phyloP scores from a whole-genome alignment of 164 flowering plant species.

The Vitis rupestris region DNA sequence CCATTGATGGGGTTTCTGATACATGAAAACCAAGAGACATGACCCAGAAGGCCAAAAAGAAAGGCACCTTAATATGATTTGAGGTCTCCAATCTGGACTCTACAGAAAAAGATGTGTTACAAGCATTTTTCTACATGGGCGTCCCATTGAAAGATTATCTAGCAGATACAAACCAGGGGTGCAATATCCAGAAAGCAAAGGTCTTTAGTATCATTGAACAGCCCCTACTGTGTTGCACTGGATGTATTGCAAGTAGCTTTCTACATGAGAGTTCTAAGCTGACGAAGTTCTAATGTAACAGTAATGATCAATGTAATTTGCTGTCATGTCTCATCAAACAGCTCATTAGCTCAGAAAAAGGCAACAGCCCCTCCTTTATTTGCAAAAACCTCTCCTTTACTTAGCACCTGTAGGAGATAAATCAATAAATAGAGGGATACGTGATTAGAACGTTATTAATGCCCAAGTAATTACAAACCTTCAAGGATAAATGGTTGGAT shows the following conservation, averaged over 20 bases:
- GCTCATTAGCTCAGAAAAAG: constrained; percentile 16
- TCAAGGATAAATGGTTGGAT: constrained; percentile 55
- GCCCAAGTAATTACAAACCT: constrained; percentile 56
- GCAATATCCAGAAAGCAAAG: neutral
- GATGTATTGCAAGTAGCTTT: neutral
- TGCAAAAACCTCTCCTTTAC: constrained; percentile 35
- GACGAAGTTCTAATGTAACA: neutral
- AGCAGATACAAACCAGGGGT: neutral
- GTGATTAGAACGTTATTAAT: constrained; percentile 21
- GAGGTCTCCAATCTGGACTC: too few relatives aligned
- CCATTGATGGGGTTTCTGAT: too few relatives aligned
- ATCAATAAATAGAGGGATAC: constrained; percentile 30
- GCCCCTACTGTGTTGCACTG: neutral
- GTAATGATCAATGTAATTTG: neutral
- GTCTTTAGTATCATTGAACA: neutral
- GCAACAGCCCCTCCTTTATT: constrained; percentile 18
- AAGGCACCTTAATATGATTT: too few relatives aligned
- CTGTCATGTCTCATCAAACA: constrained; percentile 1
- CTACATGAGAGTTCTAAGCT: neutral
- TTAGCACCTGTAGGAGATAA: constrained; percentile 56
- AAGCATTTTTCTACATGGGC: too few relatives aligned
- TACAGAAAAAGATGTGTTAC: too few relatives aligned
- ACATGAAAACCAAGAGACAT: too few relatives aligned
- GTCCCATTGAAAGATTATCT: too few relatives aligned
- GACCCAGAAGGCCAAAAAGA: too few relatives aligned